Evolutionary conservation across 2,329 filamentous ascomycete genomes (phyloP), one percentile per base, ranked within the genome.

Genomic region (Didymella lethalis): DNA sequence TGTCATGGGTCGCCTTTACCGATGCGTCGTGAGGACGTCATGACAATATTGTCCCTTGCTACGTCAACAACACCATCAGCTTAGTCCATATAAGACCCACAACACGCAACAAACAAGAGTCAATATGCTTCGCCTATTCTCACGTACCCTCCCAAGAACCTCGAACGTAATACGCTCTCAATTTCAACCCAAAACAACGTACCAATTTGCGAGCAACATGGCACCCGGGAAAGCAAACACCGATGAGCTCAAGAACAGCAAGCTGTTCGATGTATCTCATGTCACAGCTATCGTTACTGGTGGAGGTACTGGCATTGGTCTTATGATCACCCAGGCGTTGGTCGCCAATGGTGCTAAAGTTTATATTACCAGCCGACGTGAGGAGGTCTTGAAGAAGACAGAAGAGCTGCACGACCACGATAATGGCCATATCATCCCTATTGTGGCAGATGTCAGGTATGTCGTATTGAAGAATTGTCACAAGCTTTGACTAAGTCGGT

Each of bases 311-410:
- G 79, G 79, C n/a, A 77, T 82, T 54, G 78, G 87, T 23, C 81
- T 85, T 52, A 89, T 89, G 87, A 89, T 90, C 63, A 84, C 85
- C 26, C 80, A 86, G 53, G 87, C 86, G 54, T 88, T 88, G 75
- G 82, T 88, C 29, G 74, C 81, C 59, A 88, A 88, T 75, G 86
- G 87, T 45, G 83, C 82, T 8, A 89, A 86, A 67, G 74, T 76
- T 2, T 77, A 77, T 52, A 77, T 77, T 48, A 76, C 71, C 23
- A 72, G 68, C 18, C 64, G 74, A 51, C 69, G 66, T 63, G 72
- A 69, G 44, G 72, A 71, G 48, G 65, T 67, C 14, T 66, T 80
- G 50, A 69, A 79, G 52, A 71, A 75, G 59, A 79, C 81, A 0
- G 74, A 82, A 12, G 78, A 85, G 62, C 75, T 79, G 7, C 82